Percentiles rank a stretch among this genome's conserved stretches.
phyloP scores from a whole-genome alignment of 192 early-diverging fungal genomes.

The Backusella parvicylindrica region DNA sequence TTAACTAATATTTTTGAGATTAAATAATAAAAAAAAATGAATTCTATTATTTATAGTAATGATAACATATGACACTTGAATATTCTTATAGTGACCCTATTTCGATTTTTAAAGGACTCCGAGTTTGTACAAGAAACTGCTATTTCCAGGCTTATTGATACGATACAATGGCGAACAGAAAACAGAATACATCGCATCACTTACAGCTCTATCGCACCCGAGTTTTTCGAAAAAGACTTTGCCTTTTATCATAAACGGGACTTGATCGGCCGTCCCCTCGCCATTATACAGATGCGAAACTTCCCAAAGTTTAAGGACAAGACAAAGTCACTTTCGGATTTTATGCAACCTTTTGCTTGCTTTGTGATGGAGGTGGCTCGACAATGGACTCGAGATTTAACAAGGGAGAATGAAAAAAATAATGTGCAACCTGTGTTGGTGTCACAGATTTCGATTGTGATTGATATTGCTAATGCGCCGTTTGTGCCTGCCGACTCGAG shows the following conservation, averaged over 20 bases:
- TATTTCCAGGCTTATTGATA: slow-evolving; percentile 15
- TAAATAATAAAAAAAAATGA: neutral
- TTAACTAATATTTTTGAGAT: neutral
- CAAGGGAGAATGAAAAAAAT: slow-evolving; percentile 21
- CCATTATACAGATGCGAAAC: slow-evolving; percentile 33
- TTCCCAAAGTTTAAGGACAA: slow-evolving; percentile 26
- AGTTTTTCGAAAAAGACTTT: slow-evolving; percentile 30
- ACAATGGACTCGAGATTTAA: slow-evolving; percentile 34
- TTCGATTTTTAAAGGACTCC: slow-evolving; percentile 35
- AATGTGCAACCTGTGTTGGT: slow-evolving; percentile 5
- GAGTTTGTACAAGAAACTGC: slow-evolving; percentile 22
- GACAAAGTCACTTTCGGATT: slow-evolving; percentile 3
- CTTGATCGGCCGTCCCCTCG: slow-evolving; percentile 33
- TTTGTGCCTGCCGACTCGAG: slow-evolving; percentile 22
- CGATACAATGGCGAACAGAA: slow-evolving; percentile 38
- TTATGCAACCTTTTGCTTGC: slow-evolving; percentile 36
- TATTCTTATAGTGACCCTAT: slow-evolving; percentile 37
- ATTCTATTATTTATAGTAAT: neutral
- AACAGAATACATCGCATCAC: slow-evolving; percentile 18
- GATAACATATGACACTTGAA: neutral
- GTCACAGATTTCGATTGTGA: slow-evolving; percentile 26
- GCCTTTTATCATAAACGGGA: slow-evolving; percentile 41
- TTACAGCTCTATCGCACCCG: slow-evolving; percentile 14
- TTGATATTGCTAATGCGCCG: slow-evolving; percentile 27
- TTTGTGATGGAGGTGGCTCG: slow-evolving; percentile 40